Conservation (phyloP, 768 basidiomycete genomes). For the Collybia sordida region DNA sequence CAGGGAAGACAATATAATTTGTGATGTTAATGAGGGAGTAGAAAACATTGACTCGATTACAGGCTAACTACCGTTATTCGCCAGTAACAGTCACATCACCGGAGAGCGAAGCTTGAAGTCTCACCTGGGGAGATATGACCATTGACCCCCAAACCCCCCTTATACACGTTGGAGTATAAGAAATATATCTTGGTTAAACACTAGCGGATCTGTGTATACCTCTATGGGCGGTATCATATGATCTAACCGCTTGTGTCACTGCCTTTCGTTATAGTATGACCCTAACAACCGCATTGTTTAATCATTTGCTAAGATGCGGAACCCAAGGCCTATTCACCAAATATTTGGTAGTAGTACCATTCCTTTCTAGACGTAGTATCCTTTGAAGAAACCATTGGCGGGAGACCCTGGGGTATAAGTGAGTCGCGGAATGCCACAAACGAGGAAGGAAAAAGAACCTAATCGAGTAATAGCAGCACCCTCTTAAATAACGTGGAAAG, state of each 20-base stretch:
- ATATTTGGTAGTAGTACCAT: constrained; percentile 1
- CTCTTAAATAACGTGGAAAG: background rate
- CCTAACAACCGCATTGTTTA: background rate
- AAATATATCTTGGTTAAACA: constrained; percentile 6
- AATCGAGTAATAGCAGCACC: constrained; percentile 1
- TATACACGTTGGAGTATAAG: constrained; percentile 1
- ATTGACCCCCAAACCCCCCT: no score
- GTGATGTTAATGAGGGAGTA: no score
- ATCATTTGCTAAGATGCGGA: background rate
- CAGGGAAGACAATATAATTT: no score
- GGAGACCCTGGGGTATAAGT: no score
- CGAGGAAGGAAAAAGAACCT: background rate
- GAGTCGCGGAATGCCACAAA: no score
- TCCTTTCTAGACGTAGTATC: constrained; percentile 4
- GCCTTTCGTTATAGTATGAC: background rate
- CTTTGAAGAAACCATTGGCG: constrained; percentile 1
- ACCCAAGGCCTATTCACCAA: background rate
- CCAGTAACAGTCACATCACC: no score
- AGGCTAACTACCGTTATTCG: no score
- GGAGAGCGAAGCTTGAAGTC: no score
- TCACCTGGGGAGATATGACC: no score
- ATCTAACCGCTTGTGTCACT: background rate
- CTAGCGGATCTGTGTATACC: background rate
- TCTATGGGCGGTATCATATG: background rate
- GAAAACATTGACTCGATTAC: no score